Conservation (phyloP, 441 rosid species). For the Raphanus hybrid region DNA sequence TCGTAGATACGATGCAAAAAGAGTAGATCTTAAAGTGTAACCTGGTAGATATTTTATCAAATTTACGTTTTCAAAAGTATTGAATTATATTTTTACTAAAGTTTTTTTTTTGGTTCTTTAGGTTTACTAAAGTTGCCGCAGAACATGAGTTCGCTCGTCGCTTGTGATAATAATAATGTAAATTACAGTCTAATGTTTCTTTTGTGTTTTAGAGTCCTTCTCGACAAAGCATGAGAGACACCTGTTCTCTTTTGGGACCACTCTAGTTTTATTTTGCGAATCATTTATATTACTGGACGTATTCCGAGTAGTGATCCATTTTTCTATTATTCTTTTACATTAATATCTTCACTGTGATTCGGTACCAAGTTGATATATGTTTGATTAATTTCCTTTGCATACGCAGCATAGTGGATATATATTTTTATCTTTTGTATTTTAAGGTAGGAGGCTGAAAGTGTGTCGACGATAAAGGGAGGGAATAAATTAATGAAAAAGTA, state of each 20-base stretch:
- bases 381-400: constrained; percentile 31
- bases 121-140: constrained; percentile 39
- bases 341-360: constrained; percentile 35
- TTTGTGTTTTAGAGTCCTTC: constrained; percentile 38
- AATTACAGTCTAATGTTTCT: constrained; percentile 36
- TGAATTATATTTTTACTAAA: neutral
- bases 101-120: neutral
- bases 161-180: constrained; percentile 25
- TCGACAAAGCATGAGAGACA: constrained; percentile 42
- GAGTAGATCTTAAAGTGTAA: constrained; percentile 37
- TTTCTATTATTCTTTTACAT: neutral
- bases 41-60: neutral
- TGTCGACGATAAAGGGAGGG: constrained; percentile 28
- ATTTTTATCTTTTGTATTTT: constrained; percentile 39
- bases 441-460: constrained; percentile 40
- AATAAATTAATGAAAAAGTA: constrained; percentile 7
- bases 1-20: constrained; percentile 58
- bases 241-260: constrained; percentile 46
- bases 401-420: constrained; percentile 22
- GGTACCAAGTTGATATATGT: constrained; percentile 36
- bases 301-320: constrained; percentile 25
- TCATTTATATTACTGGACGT: constrained; percentile 21
- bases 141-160: constrained; percentile 38
- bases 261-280: constrained; percentile 24
- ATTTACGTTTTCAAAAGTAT: neutral